Base-by-base conservation (phyloP, 306 rosid genomes). In the Luffa aegyptiaca region DNA sequence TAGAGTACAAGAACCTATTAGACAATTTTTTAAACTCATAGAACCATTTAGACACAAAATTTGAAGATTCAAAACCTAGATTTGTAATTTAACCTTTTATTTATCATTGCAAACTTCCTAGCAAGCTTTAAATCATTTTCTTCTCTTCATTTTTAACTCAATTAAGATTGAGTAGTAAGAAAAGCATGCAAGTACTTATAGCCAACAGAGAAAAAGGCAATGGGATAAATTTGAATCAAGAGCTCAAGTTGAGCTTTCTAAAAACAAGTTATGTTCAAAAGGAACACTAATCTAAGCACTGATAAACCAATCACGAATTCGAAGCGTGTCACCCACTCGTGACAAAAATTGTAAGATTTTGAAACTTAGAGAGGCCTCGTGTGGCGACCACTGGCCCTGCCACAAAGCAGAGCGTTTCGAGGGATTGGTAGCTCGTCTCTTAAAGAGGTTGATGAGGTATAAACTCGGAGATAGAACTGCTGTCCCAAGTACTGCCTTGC, bases 401-500 rank as follows among this genome's bases (percentile, higher is more conserved):
- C 98, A 80, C 97, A 95, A 10, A 95, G 93, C 80, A 90, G 87
- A 1, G 97, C 97, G 62, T 95, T 92, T 86, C 78, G 89, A 5
- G 99, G 97, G 65, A 95, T 88, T 0, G 97, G 97, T 61, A 74
- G 72, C 81, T 95, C 97, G 55, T 95, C 99, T 71, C 99, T 89
- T 75, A 31, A 84, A 57, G 97, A 95, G n/a, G 86, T 83, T 0
- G 96, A 87, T 61, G 86, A 10, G 16, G 99, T 88, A 73, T 81
- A 91, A 18, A 95, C 99, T 75, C 97, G 84, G 37, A 95, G 87
- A 86, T 95, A 95, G 64, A 92, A 88, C 83, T 95, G 99, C 57
- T 95, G 99, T 31, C 99, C 99, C 91, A 95, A 58, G 85, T 95
- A 95, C 74, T 95, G 99, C 75, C 99, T 91, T 1, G 66, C 97